A percentile compares a stretch with the other conserved stretches of the same genome.
Conservation (phyloP, 2,329 filamentous ascomycete species). For the Cordyceps farinosa region DNA sequence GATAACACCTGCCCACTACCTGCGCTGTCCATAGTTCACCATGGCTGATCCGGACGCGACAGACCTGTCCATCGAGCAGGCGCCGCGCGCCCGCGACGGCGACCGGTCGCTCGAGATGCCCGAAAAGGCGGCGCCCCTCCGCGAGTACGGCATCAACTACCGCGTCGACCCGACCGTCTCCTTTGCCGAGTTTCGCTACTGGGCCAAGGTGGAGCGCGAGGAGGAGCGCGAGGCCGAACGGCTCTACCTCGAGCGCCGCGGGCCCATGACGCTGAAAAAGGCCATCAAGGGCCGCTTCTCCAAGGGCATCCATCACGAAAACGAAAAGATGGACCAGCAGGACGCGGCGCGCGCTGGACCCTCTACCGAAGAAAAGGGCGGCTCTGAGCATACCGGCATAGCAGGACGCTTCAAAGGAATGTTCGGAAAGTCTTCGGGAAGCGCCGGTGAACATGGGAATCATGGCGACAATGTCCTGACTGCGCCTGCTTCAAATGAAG, state of each 20-base stretch:
- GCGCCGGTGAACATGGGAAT: not conserved
- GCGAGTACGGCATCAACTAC: conserved; percentile 9
- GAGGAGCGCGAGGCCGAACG: conserved; percentile 23
- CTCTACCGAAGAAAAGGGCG: conserved; percentile 3
- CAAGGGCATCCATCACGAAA: conserved; percentile 20
- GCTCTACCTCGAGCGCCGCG: conserved; percentile 18
- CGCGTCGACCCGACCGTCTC: conserved; percentile 17
- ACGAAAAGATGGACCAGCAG: conserved; percentile 7
- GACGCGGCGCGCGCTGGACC: not conserved
- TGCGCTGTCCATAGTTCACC: not conserved
- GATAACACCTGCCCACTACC: not conserved
- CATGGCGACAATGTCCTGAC: not conserved
- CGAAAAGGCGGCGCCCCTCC: conserved; percentile 2
- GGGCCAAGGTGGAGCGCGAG: conserved; percentile 23
- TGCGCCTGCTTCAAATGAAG: not conserved
- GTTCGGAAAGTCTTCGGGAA: not conserved
- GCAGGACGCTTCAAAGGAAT: not conserved
- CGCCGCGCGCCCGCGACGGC: too few relatives aligned
- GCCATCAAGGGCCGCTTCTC: conserved; percentile 21
- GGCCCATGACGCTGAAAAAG: conserved; percentile 19
- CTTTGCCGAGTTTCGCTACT: conserved; percentile 25
- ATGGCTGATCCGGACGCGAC: not conserved
- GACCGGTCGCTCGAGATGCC: not conserved
- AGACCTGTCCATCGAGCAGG: conserved; percentile 2
- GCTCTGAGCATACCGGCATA: not conserved